These are phyloP conservation scores for Pichia kudriavzevii DNA, from an alignment of 1,139 yeast species.

Conservation along the genomic window DNA sequence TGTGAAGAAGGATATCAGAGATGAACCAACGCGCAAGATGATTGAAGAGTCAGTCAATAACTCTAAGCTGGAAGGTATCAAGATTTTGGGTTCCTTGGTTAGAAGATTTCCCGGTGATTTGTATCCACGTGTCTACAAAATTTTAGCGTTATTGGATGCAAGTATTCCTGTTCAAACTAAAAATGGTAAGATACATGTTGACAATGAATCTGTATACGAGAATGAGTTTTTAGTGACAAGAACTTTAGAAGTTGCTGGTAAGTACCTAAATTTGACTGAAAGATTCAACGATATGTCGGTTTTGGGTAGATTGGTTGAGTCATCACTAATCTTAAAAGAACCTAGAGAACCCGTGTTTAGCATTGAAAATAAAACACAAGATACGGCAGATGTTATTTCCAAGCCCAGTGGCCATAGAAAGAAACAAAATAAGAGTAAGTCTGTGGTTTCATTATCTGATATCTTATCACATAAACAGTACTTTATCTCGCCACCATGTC, in stretches of 20 bases:
- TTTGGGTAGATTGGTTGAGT: slow-evolving; percentile 39
- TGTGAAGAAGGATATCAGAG: slow-evolving; percentile 52
- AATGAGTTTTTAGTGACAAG: slow-evolving; percentile 31
- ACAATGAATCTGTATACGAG: slow-evolving; percentile 28
- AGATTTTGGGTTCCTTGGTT: slow-evolving; percentile 35
- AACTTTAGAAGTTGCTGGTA: slow-evolving; percentile 29
- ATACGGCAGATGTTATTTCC: slow-evolving; percentile 12
- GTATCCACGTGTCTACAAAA: slow-evolving; percentile 40
- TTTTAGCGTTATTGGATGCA: slow-evolving; percentile 48
- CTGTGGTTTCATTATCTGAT: slow-evolving; percentile 54
- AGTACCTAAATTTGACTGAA: slow-evolving; percentile 30
- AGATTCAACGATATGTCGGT: slow-evolving; percentile 34
- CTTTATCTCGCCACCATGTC: slow-evolving; percentile 40
- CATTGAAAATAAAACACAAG: too few species aligned
- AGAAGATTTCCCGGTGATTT: slow-evolving; percentile 37
- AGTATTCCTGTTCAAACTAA: slow-evolving; percentile 33
- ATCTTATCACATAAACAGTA: slow-evolving; percentile 59
- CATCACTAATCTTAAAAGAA: slow-evolving; percentile 38
- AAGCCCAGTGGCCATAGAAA: slow-evolving; percentile 22
- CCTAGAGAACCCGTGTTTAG: slow-evolving; percentile 29
- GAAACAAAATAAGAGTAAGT: slow-evolving; percentile 15
- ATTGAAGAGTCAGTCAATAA: slow-evolving; percentile 36
- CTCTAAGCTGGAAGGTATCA: slow-evolving; percentile 39
- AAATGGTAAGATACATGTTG: slow-evolving; percentile 32
- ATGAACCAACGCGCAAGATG: slow-evolving; percentile 34